Evolutionary conservation across 345 rosid genomes (phyloP).

Genomic region (Arabis hirsuta): DNA sequence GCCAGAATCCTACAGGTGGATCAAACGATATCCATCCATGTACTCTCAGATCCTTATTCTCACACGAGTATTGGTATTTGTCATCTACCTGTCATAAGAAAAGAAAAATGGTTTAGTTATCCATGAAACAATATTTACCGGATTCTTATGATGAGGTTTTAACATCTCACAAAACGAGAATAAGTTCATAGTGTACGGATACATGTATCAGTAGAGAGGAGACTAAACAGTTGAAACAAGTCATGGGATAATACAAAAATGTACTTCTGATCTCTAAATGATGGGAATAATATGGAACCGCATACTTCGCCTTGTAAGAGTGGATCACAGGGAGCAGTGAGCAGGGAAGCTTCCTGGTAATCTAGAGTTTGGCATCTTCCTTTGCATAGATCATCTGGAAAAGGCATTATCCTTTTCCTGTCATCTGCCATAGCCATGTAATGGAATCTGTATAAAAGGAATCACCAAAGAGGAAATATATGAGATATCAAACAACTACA

Average conservation of each 20-base stretch:
- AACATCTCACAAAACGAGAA: slow-evolving; percentile 3
- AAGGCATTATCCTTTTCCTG: slow-evolving; percentile 86
- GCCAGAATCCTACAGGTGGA: slow-evolving; percentile 96
- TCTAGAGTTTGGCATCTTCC: slow-evolving; percentile 77
- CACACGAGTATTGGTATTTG: slow-evolving; percentile 91
- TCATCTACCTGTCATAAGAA: slow-evolving; percentile 77
- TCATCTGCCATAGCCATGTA: slow-evolving; percentile 93
- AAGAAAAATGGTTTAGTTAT: slow-evolving; percentile 18
- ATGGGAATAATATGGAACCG: slow-evolving; percentile 4
- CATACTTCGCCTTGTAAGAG: slow-evolving; percentile 69
- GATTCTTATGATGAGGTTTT: background rate
- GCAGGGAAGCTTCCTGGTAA: slow-evolving; percentile 80
- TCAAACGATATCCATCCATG: slow-evolving; percentile 93
- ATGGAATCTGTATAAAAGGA: slow-evolving; percentile 62
- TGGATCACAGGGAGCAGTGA: slow-evolving; percentile 72
- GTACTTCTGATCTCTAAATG: background rate
- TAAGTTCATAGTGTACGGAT: slow-evolving; percentile 1
- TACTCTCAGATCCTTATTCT: slow-evolving; percentile 73
- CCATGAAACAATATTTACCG: background rate
- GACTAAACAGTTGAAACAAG: slow-evolving; percentile 8
- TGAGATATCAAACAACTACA: slow-evolving; percentile 33
- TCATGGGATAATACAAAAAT: slow-evolving; percentile 2
- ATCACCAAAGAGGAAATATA: slow-evolving; percentile 4
- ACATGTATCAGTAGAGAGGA: slow-evolving; percentile 1
- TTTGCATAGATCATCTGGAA: slow-evolving; percentile 76